These are phyloP conservation scores for Globisporangium parvum DNA, from an alignment of 352 stramenopile species.

Conservation along the genomic window DNA sequence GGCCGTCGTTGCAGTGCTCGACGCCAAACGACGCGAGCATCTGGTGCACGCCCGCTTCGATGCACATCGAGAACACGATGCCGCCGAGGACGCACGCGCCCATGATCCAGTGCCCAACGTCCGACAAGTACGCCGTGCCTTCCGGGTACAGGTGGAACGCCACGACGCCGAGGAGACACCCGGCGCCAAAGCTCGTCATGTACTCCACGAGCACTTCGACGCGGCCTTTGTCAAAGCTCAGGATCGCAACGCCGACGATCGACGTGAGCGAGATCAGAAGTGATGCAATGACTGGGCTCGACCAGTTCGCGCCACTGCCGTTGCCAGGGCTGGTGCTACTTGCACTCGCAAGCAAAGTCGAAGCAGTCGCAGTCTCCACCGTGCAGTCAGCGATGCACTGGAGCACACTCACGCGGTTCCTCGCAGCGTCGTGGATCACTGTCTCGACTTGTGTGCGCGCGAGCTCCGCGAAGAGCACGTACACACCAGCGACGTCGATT, in stretches of 20 bases:
- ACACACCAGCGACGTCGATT: not conserved
- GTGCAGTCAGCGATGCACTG: conserved; percentile 10
- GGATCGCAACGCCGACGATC: conserved; percentile 13
- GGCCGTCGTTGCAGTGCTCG: conserved; percentile 10
- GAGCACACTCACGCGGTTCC: not conserved
- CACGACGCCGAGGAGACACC: conserved; percentile 30
- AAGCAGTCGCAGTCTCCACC: not conserved
- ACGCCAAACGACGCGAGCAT: conserved; percentile 20
- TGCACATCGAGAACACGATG: conserved; percentile 24
- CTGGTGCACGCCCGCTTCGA: conserved; percentile 24
- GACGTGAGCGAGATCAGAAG: conserved; percentile 18
- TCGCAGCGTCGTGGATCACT: not conserved
- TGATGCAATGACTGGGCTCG: conserved; percentile 12
- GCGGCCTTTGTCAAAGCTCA: conserved; percentile 13
- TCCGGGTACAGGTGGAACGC: conserved; percentile 36
- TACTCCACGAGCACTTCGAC: conserved; percentile 15
- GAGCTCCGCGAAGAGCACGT: conserved; percentile 9
- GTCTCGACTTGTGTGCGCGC: not conserved
- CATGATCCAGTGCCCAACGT: conserved; percentile 26
- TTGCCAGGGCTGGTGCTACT: not conserved
- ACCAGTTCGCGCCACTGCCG: conserved; percentile 3
- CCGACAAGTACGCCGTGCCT: conserved; percentile 21
- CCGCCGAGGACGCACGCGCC: conserved; percentile 23
- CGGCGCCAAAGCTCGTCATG: conserved; percentile 18
- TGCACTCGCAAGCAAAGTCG: not conserved